These are phyloP conservation scores for Lathyrus oleraceus DNA, from an alignment of 306 rosid genomes.

Conservation along the genomic window DNA sequence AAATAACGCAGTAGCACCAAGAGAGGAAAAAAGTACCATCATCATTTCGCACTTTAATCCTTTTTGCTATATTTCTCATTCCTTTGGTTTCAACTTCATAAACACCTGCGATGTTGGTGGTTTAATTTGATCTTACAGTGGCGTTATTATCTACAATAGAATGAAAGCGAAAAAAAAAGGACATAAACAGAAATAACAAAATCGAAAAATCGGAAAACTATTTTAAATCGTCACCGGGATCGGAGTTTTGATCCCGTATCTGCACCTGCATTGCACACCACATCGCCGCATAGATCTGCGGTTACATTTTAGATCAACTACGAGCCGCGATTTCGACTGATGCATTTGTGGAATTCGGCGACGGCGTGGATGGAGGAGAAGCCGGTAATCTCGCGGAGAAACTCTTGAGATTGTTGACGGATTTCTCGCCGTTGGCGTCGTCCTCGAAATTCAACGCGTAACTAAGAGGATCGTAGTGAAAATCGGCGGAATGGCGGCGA, in stretches of 20 bases:
- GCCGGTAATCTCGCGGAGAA: slow-evolving; percentile 64
- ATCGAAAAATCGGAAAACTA: not conserved
- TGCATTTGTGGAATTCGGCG: not conserved
- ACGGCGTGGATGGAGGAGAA: slow-evolving; percentile 25
- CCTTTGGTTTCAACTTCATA: slow-evolving; percentile 3
- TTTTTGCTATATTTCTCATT: slow-evolving; percentile 23
- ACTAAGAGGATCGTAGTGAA: slow-evolving; percentile 69
- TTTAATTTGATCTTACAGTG: slow-evolving; percentile 29
- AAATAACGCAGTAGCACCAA: not conserved
- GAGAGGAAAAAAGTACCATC: not conserved
- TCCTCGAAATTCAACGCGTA: slow-evolving; percentile 73
- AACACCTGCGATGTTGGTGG: not conserved
- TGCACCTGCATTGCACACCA: not conserved
- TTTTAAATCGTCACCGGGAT: not conserved
- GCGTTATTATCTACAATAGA: slow-evolving; percentile 28
- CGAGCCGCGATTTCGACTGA: slow-evolving; percentile 17
- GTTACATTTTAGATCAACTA: slow-evolving; percentile 30
- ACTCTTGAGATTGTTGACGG: slow-evolving; percentile 37
- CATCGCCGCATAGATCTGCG: slow-evolving; percentile 29
- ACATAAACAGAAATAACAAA: not conserved
- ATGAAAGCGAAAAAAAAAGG: not conserved
- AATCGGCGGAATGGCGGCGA: slow-evolving; percentile 72
- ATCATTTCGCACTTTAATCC: not conserved
- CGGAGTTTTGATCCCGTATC: slow-evolving; percentile 7
- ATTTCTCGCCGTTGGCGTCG: slow-evolving; percentile 36